Evolutionary conservation across 1,284 basidiomycete genomes (phyloP).

Genomic region (Pseudomicrostroma phylloplanum): DNA sequence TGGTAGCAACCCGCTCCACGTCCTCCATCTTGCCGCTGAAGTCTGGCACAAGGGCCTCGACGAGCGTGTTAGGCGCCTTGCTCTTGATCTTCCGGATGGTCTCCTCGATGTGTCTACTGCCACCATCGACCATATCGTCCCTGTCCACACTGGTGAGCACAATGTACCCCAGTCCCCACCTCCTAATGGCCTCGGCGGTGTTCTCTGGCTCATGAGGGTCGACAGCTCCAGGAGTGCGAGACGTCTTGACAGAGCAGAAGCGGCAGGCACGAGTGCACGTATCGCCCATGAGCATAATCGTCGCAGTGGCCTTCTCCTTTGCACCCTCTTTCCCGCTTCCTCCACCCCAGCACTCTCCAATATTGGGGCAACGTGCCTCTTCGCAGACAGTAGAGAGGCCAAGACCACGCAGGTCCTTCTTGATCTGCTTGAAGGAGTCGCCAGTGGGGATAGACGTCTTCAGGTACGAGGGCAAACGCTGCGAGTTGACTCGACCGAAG

Average conservation of each 20-base stretch:
- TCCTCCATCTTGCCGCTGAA: slow-evolving; percentile 73
- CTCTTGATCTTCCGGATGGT: slow-evolving; percentile 87
- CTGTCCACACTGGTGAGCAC: slow-evolving; percentile 94
- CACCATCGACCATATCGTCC: slow-evolving; percentile 89
- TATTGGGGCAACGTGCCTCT: slow-evolving; percentile 97
- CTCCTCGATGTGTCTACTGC: slow-evolving; percentile 85
- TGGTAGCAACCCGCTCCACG: slow-evolving; percentile 76
- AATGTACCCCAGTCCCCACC: slow-evolving; percentile 98
- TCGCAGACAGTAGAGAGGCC: slow-evolving; percentile 94
- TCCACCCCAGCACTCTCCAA: slow-evolving; percentile 98
- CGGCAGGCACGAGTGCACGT: slow-evolving; percentile 96
- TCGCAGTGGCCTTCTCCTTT: slow-evolving; percentile 70
- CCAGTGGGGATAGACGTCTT: slow-evolving; percentile 80
- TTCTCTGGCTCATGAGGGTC: slow-evolving; percentile 97
- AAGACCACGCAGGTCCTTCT: slow-evolving; percentile 86
- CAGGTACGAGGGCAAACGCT: slow-evolving; percentile 79
- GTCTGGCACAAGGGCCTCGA: slow-evolving; percentile 94
- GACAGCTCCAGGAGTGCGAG: slow-evolving; percentile 74
- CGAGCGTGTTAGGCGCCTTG: slow-evolving; percentile 91
- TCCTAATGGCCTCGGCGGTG: slow-evolving; percentile 93
- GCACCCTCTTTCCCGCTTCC: slow-evolving; percentile 58
- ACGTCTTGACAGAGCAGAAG: slow-evolving; percentile 97
- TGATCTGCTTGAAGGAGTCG: slow-evolving; percentile 81
- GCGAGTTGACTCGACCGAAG: background rate
- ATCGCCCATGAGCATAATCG: slow-evolving; percentile 99